Evolutionary conservation across 2,329 filamentous ascomycete genomes (phyloP), one percentile per base, ranked within the genome.

Genomic region (Aspergillus pseudoglaucus): DNA sequence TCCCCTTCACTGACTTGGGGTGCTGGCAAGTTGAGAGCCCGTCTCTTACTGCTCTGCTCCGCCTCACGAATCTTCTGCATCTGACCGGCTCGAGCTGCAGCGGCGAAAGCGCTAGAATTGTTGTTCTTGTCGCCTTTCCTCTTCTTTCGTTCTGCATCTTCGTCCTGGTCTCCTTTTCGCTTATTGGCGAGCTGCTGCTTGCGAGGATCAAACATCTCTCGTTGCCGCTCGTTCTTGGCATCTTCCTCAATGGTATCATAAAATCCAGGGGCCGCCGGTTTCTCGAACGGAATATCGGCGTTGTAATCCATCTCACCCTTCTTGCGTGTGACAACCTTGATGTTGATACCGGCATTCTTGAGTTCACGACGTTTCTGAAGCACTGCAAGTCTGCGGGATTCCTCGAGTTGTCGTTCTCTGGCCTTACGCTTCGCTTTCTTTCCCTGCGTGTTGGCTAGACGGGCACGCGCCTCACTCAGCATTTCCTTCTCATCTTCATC

Each of bases 401-500:
- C 91, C 66, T 98, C 93, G 58, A 98, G 80, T 66, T 97, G 91
- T 53, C 93, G 81, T 70, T 98, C 93, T 61, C 93, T 82, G 30
- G 93, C 93, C 77, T 98, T 98, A 58, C 93, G 78, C 77, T 98
- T 98, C 6, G 93, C 93, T 75, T 98, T 98, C 74, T 98, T 98
- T 66, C 93, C 93, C 71, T 97, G 93, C 9, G 93, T 97, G 63
- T 98, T 98, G 54, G 93, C 93, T 55, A 98, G 75, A 73, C 93
- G 89, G 47, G 93, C 93, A 65, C 93, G 88, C 58, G 93, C 93
- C 73, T 98, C 93, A 66, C 90, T 96, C 62, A 98, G 72, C 93
- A 98, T 98, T 71, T 98, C 93, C 75, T 98, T 97, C 71, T 98
- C 93, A 65, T 98, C 93, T 67, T 98, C 93, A 65, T 98, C 93